Percentiles rank a stretch among this genome's conserved stretches.
Evolutionary conservation across 2,329 filamentous ascomycete species (phyloP).

Genomic region (Ophiognomonia clavigignenti-juglandacearum): DNA sequence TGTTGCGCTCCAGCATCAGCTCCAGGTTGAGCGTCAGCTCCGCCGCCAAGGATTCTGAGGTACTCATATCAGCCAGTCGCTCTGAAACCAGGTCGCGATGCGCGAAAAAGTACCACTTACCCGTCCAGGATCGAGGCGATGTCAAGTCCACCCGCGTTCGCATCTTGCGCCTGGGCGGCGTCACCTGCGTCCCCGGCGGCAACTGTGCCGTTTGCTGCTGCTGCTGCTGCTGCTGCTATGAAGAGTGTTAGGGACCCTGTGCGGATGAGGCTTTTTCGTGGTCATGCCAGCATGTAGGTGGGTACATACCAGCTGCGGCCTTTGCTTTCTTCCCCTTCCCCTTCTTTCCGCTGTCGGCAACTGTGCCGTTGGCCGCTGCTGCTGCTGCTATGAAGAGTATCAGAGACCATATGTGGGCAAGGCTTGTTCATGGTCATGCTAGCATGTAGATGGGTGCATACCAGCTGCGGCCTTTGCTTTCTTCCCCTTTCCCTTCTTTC

Average conservation of each 20-base stretch:
- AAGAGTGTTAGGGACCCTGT: background rate
- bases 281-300: background rate
- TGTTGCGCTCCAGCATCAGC: background rate
- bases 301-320: background rate
- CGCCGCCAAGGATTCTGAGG: no score
- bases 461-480: background rate
- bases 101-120: no score
- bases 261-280: background rate
- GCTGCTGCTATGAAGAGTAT: background rate
- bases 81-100: no score
- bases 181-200: background rate
- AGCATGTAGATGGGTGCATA: background rate
- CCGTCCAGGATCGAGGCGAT: constrained; percentile 3
- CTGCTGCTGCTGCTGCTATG: background rate
- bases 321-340: background rate
- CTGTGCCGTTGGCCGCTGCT: background rate
- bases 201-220: background rate
- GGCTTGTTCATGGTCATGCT: background rate
- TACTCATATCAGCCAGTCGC: no score
- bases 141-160: constrained; percentile 1
- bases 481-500: background rate
- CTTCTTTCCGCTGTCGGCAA: background rate
- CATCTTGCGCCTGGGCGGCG: constrained; percentile 1
- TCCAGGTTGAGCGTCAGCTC: background rate
- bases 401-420: background rate